Conservation (phyloP, 2,329 filamentous ascomycete genomes). For the Pseudogymnoascus sp. region DNA sequence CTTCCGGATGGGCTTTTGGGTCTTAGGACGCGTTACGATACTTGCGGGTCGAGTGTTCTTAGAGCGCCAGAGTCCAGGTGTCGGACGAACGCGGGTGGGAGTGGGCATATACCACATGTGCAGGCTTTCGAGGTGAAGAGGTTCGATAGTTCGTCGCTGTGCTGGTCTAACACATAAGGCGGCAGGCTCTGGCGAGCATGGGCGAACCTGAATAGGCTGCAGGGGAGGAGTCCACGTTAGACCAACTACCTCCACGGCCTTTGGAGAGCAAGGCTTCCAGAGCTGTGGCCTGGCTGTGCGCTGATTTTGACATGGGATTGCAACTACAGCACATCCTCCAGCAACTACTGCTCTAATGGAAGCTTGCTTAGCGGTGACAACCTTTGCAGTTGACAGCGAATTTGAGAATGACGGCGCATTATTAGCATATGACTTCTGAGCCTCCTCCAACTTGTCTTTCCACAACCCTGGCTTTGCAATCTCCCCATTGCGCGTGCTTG, state of each 20-base stretch:
- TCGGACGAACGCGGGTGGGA: constrained; percentile 13
- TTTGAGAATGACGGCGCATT: background rate
- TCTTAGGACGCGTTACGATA: constrained; percentile 35
- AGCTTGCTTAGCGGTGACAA: background rate
- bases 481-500: background rate
- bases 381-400: background rate
- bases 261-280: background rate
- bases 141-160: constrained; percentile 14
- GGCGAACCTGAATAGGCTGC: constrained; percentile 5
- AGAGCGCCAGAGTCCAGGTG: constrained; percentile 25
- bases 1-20: constrained; percentile 45
- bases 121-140: constrained; percentile 20
- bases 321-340: background rate
- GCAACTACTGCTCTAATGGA: constrained; percentile 6
- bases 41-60: constrained; percentile 21
- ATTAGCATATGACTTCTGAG: background rate
- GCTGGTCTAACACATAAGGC: constrained; percentile 22
- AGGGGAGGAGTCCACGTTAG: constrained; percentile 22
- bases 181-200: constrained; percentile 19
- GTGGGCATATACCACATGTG: constrained; percentile 24
- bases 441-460: constrained; percentile 5
- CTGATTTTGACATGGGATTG: background rate
- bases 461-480: background rate
- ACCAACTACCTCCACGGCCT: constrained; percentile 11
- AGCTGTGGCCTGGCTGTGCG: background rate